These are phyloP conservation scores for Yarrowia keelungensis DNA, from an alignment of 805 yeast genomes.

Conservation along the genomic window DNA sequence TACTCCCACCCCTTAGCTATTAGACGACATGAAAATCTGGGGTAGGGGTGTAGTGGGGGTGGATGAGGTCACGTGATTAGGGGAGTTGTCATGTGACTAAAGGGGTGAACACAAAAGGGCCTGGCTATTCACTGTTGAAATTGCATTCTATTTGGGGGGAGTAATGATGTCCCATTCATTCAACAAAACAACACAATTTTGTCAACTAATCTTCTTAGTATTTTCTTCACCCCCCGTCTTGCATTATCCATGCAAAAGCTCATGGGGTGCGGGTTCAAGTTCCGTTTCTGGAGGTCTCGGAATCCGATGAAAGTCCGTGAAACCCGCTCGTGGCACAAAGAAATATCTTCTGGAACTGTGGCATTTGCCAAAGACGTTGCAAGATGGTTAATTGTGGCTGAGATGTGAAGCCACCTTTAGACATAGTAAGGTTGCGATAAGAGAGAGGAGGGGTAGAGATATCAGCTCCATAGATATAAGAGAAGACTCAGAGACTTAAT, in stretches of 20 bases:
- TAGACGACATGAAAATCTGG: constrained; percentile 7
- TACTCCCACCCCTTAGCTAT: background rate
- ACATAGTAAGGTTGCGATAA: too few relatives aligned
- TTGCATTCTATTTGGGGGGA: too few relatives aligned
- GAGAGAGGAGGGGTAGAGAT: background rate
- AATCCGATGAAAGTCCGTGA: background rate
- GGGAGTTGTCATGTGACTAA: too few relatives aligned
- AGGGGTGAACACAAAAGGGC: too few relatives aligned
- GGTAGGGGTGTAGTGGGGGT: background rate
- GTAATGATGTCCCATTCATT: too few relatives aligned
- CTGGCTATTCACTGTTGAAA: too few relatives aligned
- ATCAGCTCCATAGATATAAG: background rate
- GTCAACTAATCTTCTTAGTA: too few relatives aligned
- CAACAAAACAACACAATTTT: too few relatives aligned
- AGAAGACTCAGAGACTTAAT: too few relatives aligned
- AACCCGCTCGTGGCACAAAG: background rate
- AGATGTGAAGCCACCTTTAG: too few relatives aligned
- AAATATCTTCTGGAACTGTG: background rate
- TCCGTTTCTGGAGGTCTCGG: background rate
- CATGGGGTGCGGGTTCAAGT: background rate
- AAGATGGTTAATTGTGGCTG: background rate
- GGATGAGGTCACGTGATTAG: background rate
- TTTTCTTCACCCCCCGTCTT: background rate
- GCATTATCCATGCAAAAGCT: constrained; percentile 6
- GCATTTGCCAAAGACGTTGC: background rate